Percentiles rank a stretch among this genome's conserved stretches.
phyloP scores from a whole-genome alignment of 2,329 filamentous ascomycete species.

The Pseudocercospora ulei region DNA sequence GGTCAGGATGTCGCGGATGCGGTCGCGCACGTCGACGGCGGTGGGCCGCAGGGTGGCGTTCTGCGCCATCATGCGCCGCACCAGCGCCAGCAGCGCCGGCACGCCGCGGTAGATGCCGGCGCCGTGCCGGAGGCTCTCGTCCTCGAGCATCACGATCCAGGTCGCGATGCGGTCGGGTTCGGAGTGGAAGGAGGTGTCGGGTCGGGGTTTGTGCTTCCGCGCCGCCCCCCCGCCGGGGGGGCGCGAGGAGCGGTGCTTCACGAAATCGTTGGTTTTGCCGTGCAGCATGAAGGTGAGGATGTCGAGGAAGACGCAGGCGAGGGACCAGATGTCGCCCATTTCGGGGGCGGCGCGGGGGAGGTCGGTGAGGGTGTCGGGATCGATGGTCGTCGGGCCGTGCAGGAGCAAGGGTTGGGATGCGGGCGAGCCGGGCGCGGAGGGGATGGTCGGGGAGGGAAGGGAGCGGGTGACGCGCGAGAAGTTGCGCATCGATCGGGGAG shows the following conservation, averaged over 20 bases:
- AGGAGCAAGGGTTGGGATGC: constrained; percentile 17
- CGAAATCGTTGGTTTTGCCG: constrained; percentile 56
- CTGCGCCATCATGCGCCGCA: constrained; percentile 38
- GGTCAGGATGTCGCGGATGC: constrained; percentile 28
- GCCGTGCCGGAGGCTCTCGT: constrained; percentile 24
- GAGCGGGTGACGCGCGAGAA: constrained; percentile 22
- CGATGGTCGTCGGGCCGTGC: constrained; percentile 34
- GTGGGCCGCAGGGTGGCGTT: constrained; percentile 37
- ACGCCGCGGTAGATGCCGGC: constrained; percentile 35
- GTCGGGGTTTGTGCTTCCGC: constrained; percentile 17
- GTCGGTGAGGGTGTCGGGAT: constrained; percentile 38
- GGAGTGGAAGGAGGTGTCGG: constrained; percentile 62
- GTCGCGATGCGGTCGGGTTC: constrained; percentile 58
- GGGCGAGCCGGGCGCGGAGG: constrained; percentile 15
- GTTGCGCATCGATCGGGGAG: constrained; percentile 24
- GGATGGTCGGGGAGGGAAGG: constrained; percentile 16
- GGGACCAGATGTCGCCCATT: constrained; percentile 59
- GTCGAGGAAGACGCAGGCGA: constrained; percentile 64
- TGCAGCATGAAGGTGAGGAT: constrained; percentile 60
- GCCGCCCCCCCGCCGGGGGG: constrained; percentile 39
- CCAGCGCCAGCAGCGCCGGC: constrained; percentile 36
- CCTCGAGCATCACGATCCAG: constrained; percentile 51
- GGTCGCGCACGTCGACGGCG: constrained; percentile 38
- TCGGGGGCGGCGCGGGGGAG: constrained; percentile 33
- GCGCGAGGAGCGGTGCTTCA: constrained; percentile 53